Base-by-base conservation (phyloP, 1,139 yeast genomes). In the Debaryomyces psychrophilus region DNA sequence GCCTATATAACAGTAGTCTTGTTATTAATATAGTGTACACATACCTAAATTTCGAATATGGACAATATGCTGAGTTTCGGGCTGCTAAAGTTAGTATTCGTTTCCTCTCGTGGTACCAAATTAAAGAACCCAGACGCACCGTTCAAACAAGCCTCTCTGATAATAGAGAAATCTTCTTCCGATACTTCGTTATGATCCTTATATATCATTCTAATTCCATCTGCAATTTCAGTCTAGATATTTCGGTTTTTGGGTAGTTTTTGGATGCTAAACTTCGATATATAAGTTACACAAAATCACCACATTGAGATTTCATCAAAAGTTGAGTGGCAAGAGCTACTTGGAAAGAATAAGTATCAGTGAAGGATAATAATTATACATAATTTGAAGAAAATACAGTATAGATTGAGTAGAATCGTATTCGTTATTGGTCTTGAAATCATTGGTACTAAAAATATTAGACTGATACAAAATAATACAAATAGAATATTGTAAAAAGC, bases 21-120 rank as follows among this genome's bases (percentile, higher is more conserved):
- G 8, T 12, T n/a, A 22, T 9, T 27, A 14, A n/a, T n/a, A 22
- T 8, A 22, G 7, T 20, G 27, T 7, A 8, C 15, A 68, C 80
- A 25, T 67, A 74, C 76, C 82, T 73, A 65, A 89, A 90, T 41
- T 86, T 81, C 31, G 97, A 89, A 64, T 90, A 90, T 2, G 97
- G 97, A 14, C 86, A 76, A 63, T 90, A 89, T 1, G 95, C 80
- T 14, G 71, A 58, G 1, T 68, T 62, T 44, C 80, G 73, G 1
- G 89, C 88, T 65, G 48, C 37, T 9, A 26, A 9, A 1, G 33
- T 43, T 37, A 31, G 41, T 36, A 28, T 18, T 14, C 25, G 11
- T 26, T 38, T 22, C n/a, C 11, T 12, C 18, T 14, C 7, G 7
- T 7, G 11, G 20, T 11, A 8, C 27, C 7, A 15, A 7, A 17